A percentile compares a stretch with the other conserved stretches of the same genome.
These are phyloP conservation scores for Solanum neorickii DNA, from an alignment of 257 asterid genomes.

Conservation along the genomic window DNA sequence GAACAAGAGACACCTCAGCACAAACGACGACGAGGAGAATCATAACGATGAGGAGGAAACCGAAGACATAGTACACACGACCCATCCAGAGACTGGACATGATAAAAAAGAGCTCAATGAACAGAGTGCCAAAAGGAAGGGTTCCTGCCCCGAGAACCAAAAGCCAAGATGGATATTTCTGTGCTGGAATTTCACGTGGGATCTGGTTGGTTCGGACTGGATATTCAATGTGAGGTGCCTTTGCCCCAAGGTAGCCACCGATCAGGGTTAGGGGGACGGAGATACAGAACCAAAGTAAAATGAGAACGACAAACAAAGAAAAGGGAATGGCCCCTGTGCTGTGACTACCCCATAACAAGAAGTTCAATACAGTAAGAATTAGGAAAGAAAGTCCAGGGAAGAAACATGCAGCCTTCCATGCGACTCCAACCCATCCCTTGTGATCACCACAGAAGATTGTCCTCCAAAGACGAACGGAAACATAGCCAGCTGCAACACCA, in stretches of 20 bases:
- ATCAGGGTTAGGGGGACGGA: constrained; percentile 74
- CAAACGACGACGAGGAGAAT: constrained; percentile 67
- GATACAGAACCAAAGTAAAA: constrained; percentile 79
- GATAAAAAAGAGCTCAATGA: constrained; percentile 88
- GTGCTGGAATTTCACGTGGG: constrained; percentile 83
- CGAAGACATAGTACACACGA: constrained; percentile 76
- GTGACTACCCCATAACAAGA: constrained; percentile 76
- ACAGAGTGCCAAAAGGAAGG: constrained; percentile 89
- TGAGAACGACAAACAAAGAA: constrained; percentile 48
- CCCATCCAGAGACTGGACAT: constrained; percentile 96
- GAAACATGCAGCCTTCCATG: constrained; percentile 80
- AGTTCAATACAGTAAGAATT: constrained; percentile 55
- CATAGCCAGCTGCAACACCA: constrained; percentile 80
- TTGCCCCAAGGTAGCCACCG: constrained; percentile 76
- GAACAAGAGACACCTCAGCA: constrained; percentile 84
- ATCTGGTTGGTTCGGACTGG: constrained; percentile 83
- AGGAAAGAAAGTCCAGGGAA: constrained; percentile 71
- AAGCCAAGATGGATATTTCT: constrained; percentile 81
- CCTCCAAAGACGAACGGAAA: constrained; percentile 79
- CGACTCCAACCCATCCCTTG: constrained; percentile 72
- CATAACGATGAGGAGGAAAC: constrained; percentile 60
- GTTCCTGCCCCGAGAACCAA: constrained; percentile 88
- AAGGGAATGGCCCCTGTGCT: constrained; percentile 93
- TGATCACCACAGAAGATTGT: constrained; percentile 57
- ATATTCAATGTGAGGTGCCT: constrained; percentile 65